Conservation (phyloP, 1,284 basidiomycete genomes). For the Apiotrichum brassicae region DNA sequence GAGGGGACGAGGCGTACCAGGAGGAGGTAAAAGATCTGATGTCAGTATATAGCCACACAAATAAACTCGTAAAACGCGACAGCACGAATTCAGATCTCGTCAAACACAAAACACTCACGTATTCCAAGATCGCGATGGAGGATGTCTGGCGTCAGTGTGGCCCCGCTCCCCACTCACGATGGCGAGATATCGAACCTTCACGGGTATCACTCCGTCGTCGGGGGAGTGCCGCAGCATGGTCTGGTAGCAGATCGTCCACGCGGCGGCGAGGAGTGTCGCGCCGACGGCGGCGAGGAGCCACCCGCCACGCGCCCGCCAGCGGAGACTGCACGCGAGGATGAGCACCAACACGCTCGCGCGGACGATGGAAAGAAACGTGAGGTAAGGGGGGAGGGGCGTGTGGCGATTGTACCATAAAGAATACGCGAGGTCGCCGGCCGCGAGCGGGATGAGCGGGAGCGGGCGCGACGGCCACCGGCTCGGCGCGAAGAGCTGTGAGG, state of each 20-base stretch:
- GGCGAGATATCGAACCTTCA: neutral
- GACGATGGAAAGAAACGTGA: neutral
- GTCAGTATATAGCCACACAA: no score
- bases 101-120: no score
- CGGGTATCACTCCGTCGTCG: neutral
- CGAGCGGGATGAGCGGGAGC: constrained; percentile 7
- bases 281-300: constrained; percentile 2
- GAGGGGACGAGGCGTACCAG: constrained; percentile 13
- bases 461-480: neutral
- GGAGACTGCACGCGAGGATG: neutral
- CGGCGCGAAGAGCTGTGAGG: constrained; percentile 1
- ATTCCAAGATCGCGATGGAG: constrained; percentile 10
- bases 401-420: neutral
- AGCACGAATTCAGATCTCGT: no score
- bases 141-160: constrained; percentile 8
- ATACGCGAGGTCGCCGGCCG: constrained; percentile 5
- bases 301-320: constrained; percentile 11
- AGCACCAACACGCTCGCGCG: neutral
- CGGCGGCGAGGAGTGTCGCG: constrained; percentile 4
- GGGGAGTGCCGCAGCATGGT: neutral
- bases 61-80: no score
- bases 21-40: constrained; percentile 16
- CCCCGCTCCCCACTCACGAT: neutral
- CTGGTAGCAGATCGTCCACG: constrained; percentile 7
- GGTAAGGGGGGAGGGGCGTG: neutral